A percentile compares a stretch with the other conserved stretches of the same genome.
Evolutionary conservation across 2,329 filamentous ascomycete species (phyloP).

Genomic region (Epichloe hybrida): DNA sequence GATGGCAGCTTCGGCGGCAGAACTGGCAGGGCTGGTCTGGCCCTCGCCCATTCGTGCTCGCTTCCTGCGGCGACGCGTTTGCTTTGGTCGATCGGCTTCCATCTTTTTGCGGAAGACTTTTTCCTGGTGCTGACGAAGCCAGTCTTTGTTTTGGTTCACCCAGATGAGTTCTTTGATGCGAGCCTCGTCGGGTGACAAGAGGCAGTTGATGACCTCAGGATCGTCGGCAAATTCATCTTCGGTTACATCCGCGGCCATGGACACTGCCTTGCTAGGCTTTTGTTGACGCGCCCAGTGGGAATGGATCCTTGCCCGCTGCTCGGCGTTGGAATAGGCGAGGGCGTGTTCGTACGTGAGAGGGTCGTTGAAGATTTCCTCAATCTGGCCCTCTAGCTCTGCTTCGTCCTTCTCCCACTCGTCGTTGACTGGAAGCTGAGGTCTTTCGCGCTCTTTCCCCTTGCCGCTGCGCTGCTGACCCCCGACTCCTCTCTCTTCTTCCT

Average conservation of each 20-base stretch:
- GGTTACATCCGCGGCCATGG: constrained; percentile 52
- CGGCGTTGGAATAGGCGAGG: constrained; percentile 43
- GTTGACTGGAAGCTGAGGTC: constrained; percentile 39
- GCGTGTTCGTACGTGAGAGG: constrained; percentile 43
- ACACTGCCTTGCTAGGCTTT: constrained; percentile 33
- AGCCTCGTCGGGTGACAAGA: constrained; percentile 60
- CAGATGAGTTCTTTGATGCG: constrained; percentile 82
- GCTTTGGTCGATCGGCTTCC: constrained; percentile 42
- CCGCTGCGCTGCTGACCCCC: constrained; percentile 5
- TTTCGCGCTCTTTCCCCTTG: constrained; percentile 15
- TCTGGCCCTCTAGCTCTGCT: constrained; percentile 53
- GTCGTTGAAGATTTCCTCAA: constrained; percentile 55
- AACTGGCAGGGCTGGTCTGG: constrained; percentile 50
- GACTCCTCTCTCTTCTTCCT: not conserved
- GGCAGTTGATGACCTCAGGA: constrained; percentile 69
- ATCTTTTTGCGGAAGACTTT: constrained; percentile 65
- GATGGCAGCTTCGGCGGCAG: constrained; percentile 55
- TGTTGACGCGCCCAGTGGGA: constrained; percentile 36
- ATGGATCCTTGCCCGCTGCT: constrained; percentile 40
- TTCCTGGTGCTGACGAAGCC: constrained; percentile 73
- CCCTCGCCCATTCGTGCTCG: constrained; percentile 49
- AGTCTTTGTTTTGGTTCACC: constrained; percentile 91
- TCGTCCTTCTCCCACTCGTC: constrained; percentile 52
- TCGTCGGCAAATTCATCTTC: constrained; percentile 83
- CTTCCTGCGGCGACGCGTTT: constrained; percentile 41